Evolutionary conservation across 2,329 filamentous ascomycete species (phyloP).

Genomic region (Microsporum ferrugineum): DNA sequence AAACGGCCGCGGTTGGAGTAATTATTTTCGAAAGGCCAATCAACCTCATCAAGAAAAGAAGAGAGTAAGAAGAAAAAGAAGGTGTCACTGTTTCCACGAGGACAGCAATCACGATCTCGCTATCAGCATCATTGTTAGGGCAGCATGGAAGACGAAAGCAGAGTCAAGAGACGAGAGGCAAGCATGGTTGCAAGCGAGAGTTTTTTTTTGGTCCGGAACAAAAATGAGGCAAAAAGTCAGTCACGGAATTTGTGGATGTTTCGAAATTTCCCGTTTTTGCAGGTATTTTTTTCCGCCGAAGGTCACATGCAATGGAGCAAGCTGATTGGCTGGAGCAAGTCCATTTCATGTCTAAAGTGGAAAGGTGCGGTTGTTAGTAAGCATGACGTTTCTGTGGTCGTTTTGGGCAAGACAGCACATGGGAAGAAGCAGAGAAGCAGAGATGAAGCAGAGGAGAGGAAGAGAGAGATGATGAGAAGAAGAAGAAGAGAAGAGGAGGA

Average conservation of each 20-base stretch:
- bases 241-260: constrained; percentile 3
- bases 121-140: constrained; percentile 3
- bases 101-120: constrained; percentile 11
- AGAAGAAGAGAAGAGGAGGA: background rate
- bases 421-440: background rate
- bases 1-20: constrained; percentile 11
- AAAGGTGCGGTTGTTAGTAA: background rate
- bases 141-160: constrained; percentile 5
- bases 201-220: background rate
- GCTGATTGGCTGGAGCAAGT: background rate
- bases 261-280: background rate
- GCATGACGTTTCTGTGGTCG: background rate
- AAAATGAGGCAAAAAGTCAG: constrained; percentile 5
- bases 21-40: background rate
- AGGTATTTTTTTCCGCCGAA: background rate
- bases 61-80: constrained; percentile 10
- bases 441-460: background rate
- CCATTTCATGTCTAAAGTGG: background rate
- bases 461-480: background rate
- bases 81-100: constrained; percentile 17
- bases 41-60: constrained; percentile 16
- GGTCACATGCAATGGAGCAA: background rate
- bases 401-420: background rate
- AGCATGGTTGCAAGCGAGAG: constrained; percentile 3
- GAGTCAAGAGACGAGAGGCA: constrained; percentile 2